These are phyloP conservation scores for Rosa multiflora DNA, from an alignment of 306 rosid genomes.

Conservation along the genomic window DNA sequence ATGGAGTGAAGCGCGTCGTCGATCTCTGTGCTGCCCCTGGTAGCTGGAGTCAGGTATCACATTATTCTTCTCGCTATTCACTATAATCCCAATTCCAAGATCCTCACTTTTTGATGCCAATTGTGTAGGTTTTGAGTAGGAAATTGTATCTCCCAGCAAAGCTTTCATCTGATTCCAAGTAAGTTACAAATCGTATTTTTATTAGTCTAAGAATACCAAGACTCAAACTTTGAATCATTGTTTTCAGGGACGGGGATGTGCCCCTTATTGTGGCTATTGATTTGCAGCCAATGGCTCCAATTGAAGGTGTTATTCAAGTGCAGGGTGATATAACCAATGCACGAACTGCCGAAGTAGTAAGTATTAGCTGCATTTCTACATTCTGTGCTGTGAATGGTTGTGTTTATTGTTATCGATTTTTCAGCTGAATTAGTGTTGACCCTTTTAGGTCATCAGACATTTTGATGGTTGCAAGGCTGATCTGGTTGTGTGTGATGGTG, in stretches of 20 bases:
- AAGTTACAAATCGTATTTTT: constrained; percentile 18
- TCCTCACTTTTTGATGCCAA: neutral
- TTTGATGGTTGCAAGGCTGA: constrained; percentile 99
- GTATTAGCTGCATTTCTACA: constrained; percentile 6
- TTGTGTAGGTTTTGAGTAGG: constrained; percentile 82
- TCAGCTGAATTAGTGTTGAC: neutral
- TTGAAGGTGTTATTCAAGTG: constrained; percentile 98
- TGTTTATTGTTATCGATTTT: neutral
- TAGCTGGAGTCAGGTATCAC: constrained; percentile 97
- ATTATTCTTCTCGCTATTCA: neutral
- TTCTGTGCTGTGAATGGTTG: neutral
- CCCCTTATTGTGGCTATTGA: constrained; percentile 98
- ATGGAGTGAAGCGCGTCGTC: constrained; percentile 93
- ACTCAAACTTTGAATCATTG: constrained; percentile 23
- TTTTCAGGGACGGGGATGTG: constrained; percentile 72
- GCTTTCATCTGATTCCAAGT: constrained; percentile 64
- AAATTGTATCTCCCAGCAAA: constrained; percentile 81
- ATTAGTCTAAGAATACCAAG: neutral
- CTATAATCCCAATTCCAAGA: neutral
- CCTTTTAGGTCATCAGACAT: constrained; percentile 75
- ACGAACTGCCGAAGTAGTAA: constrained; percentile 89
- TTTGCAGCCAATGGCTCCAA: constrained; percentile 99
- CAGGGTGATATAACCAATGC: constrained; percentile 99
- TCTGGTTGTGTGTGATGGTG: constrained; percentile 98
- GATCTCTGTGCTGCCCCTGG: constrained; percentile 99